These are phyloP conservation scores for Solanum hybrid DNA, from an alignment of 305 asterid species.

Conservation along the genomic window DNA sequence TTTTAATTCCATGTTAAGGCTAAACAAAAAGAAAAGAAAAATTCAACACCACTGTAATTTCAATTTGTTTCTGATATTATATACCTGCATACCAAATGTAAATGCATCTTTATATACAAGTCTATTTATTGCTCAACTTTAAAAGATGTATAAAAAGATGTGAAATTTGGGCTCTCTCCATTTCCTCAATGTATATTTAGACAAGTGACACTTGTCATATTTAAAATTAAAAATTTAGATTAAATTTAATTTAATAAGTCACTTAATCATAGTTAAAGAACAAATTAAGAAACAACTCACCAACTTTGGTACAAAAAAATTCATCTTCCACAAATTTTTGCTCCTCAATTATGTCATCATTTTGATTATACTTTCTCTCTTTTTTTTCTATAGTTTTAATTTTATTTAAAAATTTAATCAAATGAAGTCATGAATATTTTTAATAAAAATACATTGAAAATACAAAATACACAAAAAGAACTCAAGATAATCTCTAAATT, in stretches of 20 bases:
- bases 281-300: not conserved
- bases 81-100: not conserved
- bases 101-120: not conserved
- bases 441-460: not conserved
- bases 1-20: not conserved
- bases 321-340: not conserved
- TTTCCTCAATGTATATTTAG: not conserved
- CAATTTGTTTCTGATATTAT: not conserved
- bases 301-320: not conserved
- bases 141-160: not conserved
- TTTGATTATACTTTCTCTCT: not conserved
- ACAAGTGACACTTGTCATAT: not conserved
- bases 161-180: not conserved
- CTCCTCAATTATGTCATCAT: not conserved
- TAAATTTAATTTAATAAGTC: not conserved
- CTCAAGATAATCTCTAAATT: too few species aligned
- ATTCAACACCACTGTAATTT: not conserved
- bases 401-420: not conserved
- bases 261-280: not conserved
- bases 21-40: too few species aligned
- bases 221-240: too few species aligned
- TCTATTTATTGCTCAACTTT: not conserved
- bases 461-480: not conserved
- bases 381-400: too few species aligned
- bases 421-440: not conserved